A percentile compares a stretch with the other conserved stretches of the same genome.
These are phyloP conservation scores for Schoenoplectus tabernaemontani DNA, from an alignment of 202 grass and related monocot genomes.

Conservation along the genomic window DNA sequence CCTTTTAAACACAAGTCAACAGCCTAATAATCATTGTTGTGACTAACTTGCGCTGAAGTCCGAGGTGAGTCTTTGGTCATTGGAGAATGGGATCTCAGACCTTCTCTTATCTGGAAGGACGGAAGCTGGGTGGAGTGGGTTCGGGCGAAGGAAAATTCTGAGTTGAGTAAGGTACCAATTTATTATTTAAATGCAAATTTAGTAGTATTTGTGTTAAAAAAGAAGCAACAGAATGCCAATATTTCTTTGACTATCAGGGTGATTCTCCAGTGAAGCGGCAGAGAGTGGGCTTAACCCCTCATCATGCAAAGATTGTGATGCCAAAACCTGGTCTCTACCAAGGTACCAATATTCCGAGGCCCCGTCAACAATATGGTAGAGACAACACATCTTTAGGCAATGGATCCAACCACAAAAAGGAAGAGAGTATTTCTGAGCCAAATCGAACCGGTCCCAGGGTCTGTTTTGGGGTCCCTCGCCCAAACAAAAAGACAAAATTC, in stretches of 20 bases:
- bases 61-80: slow-evolving; percentile 37
- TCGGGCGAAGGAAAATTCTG: slow-evolving; percentile 32
- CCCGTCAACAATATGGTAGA: slow-evolving; percentile 18
- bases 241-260: slow-evolving; percentile 36
- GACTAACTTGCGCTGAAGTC: slow-evolving; percentile 18
- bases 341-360: slow-evolving; percentile 3
- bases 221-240: slow-evolving; percentile 3
- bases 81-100: slow-evolving; percentile 58
- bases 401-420: slow-evolving; percentile 40
- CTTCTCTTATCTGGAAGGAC: slow-evolving; percentile 83
- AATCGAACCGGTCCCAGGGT: slow-evolving; percentile 76
- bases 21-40: background rate
- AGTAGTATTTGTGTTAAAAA: background rate
- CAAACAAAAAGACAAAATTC: slow-evolving; percentile 83
- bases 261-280: slow-evolving; percentile 85
- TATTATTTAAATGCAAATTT: slow-evolving; percentile 22
- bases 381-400: slow-evolving; percentile 24
- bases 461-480: slow-evolving; percentile 77
- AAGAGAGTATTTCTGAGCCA: slow-evolving; percentile 45
- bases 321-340: slow-evolving; percentile 13
- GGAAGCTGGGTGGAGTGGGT: slow-evolving; percentile 58
- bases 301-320: slow-evolving; percentile 15
- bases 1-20: background rate
- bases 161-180: slow-evolving; percentile 50
- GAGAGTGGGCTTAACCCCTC: slow-evolving; percentile 30